Evolutionary conservation across 1,284 basidiomycete genomes (phyloP).

Genomic region (Blastosporella zonata): DNA sequence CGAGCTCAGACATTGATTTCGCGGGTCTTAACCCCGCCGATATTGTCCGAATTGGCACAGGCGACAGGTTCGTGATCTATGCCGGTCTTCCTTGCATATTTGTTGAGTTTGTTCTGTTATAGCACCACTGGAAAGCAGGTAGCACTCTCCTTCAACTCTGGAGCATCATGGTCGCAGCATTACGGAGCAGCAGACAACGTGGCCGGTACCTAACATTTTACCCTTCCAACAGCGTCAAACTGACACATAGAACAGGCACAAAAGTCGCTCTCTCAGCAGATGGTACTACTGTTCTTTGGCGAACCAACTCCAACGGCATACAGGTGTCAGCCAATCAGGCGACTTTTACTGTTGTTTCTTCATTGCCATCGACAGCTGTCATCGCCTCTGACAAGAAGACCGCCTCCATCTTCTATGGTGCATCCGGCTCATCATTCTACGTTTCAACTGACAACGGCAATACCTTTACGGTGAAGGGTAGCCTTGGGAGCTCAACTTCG

Average conservation of each 20-base stretch:
- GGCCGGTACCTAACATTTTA: constrained; percentile 25
- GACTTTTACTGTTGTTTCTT: constrained; percentile 46
- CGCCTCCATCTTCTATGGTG: constrained; percentile 57
- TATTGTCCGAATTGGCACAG: constrained; percentile 52
- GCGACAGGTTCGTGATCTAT: constrained; percentile 33
- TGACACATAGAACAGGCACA: constrained; percentile 34
- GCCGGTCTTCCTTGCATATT: neutral
- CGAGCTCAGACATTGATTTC: constrained; percentile 53
- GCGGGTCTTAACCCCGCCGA: constrained; percentile 53
- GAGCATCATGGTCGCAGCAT: constrained; percentile 51
- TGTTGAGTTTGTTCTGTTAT: neutral
- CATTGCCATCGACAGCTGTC: constrained; percentile 47
- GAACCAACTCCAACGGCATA: constrained; percentile 45
- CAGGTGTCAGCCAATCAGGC: constrained; percentile 50
- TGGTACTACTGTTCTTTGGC: constrained; percentile 57
- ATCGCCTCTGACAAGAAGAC: constrained; percentile 63
- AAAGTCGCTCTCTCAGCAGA: constrained; percentile 59
- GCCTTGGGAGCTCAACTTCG: constrained; percentile 46
- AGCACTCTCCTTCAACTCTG: constrained; percentile 53
- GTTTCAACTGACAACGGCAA: constrained; percentile 52
- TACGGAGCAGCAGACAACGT: constrained; percentile 52
- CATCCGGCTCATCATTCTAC: constrained; percentile 53
- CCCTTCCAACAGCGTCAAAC: neutral
- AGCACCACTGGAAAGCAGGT: constrained; percentile 50
- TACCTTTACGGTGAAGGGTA: constrained; percentile 43